Evolutionary conservation across 208 protist species (phyloP), one percentile per base, ranked within the genome.

Genomic region (Leptomonas seymouri): DNA sequence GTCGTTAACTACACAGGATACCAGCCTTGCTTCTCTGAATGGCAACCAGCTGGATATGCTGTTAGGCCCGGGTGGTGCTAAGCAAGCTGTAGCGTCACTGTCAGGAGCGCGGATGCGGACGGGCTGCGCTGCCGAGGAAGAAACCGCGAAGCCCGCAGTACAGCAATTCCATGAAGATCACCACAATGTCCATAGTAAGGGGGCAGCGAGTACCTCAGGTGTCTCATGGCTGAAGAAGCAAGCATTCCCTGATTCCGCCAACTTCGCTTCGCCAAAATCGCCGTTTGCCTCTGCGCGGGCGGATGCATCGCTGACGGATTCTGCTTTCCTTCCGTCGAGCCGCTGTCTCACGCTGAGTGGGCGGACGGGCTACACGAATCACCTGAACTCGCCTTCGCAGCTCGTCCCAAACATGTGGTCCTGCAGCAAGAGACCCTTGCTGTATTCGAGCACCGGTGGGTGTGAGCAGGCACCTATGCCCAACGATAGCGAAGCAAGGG

Each of bases 21-120:
- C 67, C 39, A 87, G 77, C 44, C 58, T 78, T 14, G 58, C 74
- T 15, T 87, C 81, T 3, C 36, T 87, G 34, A 68, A 73, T 59
- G 84, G 77, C 64, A 71, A 65, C 20, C 73, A 84, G 34, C 61
- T 87, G 36, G 81, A 82, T 15, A 36, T 63, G 71, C 60, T 80
- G 62, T 46, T 80, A 12, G 49, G 49, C 57, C 46, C 28, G 18
- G 34, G 2, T 12, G 58, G 18, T 3, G 50, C 48, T 23, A 34
- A 46, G 42, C 20, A 28, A 16, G 27, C 5, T 8, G 3, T 39
- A 16, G 28, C 44, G 39, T 16, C 55, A 25, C 31, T n/a, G 20
- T 12, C 20, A 14, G 36, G 4, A 15, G 12, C 54, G 5, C 1
- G n/a, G 27, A 46, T 16, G 20, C 36, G 23, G 39, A 16, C 9